A percentile compares a stretch with the other conserved stretches of the same genome.
These are phyloP conservation scores for Musa itinerans DNA, from an alignment of 176 grass and related monocot species.

Conservation along the genomic window DNA sequence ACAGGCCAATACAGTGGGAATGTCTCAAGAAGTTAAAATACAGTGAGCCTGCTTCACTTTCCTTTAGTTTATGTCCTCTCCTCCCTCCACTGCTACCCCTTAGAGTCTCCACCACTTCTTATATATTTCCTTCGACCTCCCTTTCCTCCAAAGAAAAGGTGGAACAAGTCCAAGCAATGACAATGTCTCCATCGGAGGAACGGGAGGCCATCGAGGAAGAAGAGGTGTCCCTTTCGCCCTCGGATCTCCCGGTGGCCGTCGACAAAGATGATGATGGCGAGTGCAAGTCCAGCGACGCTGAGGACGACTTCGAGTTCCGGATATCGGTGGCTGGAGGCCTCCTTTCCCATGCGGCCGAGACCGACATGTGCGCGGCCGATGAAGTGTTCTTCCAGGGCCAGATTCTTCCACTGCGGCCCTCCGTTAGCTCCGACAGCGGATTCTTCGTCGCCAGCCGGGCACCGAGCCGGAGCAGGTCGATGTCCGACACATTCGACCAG, in stretches of 20 bases:
- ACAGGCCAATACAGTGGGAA: not conserved
- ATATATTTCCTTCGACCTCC: not conserved
- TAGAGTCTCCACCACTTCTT: not conserved
- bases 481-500: conserved; percentile 32
- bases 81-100: conserved; percentile 2
- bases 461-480: not conserved
- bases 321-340: conserved; percentile 28
- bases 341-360: conserved; percentile 8
- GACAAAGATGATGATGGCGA: not conserved
- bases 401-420: conserved; percentile 47
- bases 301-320: conserved; percentile 57
- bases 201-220: not conserved
- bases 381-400: conserved; percentile 60
- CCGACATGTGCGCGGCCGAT: conserved; percentile 64
- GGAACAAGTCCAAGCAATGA: not conserved
- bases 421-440: conserved; percentile 11
- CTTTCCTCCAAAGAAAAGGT: not conserved
- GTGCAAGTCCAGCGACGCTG: not conserved
- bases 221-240: not conserved
- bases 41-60: not conserved
- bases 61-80: too few species aligned
- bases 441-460: not conserved
- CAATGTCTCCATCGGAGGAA: conserved; percentile 3
- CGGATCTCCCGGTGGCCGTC: not conserved
- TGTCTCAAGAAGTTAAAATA: not conserved